Conservation (phyloP, 192 early-diverging fungal genomes). For the Chytriomyces sp. region DNA sequence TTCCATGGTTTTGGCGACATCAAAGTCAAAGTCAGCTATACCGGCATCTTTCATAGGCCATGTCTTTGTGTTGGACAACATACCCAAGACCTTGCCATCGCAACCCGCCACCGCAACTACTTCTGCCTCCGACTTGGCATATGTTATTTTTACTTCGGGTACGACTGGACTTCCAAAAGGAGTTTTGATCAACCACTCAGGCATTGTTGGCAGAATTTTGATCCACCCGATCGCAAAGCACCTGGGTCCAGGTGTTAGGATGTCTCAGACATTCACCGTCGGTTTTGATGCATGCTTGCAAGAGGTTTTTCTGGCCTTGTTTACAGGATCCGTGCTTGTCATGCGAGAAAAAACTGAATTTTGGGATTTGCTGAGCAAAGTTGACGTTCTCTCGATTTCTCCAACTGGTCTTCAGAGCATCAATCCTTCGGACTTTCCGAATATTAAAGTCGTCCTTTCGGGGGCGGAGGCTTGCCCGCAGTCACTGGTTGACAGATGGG, state of each 20-base stretch:
- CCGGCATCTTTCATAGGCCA: neutral
- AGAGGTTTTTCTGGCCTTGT: slow-evolving; percentile 37
- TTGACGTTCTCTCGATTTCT: slow-evolving; percentile 34
- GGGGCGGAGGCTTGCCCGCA: slow-evolving; percentile 27
- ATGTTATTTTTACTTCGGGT: slow-evolving; percentile 47
- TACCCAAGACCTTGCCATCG: neutral
- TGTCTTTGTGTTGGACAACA: neutral
- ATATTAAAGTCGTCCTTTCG: slow-evolving; percentile 36
- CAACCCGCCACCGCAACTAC: neutral
- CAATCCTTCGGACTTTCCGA: slow-evolving; percentile 36
- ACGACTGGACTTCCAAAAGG: slow-evolving; percentile 53
- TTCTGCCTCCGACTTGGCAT: neutral
- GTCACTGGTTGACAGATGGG: slow-evolving; percentile 35
- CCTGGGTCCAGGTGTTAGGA: slow-evolving; percentile 7
- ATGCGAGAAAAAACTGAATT: slow-evolving; percentile 32
- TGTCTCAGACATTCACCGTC: slow-evolving; percentile 29
- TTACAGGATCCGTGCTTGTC: slow-evolving; percentile 25
- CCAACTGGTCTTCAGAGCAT: slow-evolving; percentile 38
- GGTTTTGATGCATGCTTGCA: slow-evolving; percentile 39
- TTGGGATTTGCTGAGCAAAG: slow-evolving; percentile 26
- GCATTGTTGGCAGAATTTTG: slow-evolving; percentile 25
- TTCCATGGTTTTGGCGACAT: no score
- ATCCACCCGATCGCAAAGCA: slow-evolving; percentile 2
- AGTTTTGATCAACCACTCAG: slow-evolving; percentile 37
- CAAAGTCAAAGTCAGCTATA: neutral